Evolutionary conservation across 805 yeast genomes (phyloP).

Genomic region (Zygoascus bituminiphila): DNA sequence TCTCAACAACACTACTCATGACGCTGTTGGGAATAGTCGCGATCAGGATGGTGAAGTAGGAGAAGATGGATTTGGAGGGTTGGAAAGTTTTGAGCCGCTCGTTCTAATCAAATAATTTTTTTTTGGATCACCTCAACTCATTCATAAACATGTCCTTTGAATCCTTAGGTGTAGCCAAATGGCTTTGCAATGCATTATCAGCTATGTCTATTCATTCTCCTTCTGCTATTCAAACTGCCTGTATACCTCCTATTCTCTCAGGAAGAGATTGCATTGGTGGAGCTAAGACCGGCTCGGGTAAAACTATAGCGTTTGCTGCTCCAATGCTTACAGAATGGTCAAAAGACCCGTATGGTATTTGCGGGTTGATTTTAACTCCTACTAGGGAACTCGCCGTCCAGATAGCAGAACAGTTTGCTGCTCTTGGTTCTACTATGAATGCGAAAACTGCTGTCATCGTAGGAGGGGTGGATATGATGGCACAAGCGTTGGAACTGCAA

Average conservation of each 20-base stretch:
- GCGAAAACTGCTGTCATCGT: constrained; percentile 75
- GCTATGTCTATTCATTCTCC: constrained; percentile 82
- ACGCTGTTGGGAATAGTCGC: background rate
- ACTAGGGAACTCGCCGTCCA: constrained; percentile 87
- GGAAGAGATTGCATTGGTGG: constrained; percentile 97
- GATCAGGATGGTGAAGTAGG: background rate
- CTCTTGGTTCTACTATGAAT: constrained; percentile 84
- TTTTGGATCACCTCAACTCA: background rate
- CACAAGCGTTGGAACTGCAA: constrained; percentile 76
- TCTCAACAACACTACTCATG: constrained; percentile 17
- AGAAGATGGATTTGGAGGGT: too few relatives aligned
- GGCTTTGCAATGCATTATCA: constrained; percentile 74
- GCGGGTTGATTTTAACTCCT: constrained; percentile 83
- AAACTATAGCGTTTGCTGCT: constrained; percentile 95
- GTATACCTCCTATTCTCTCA: constrained; percentile 76
- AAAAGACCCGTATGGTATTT: constrained; percentile 88
- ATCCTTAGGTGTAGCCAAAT: constrained; percentile 67
- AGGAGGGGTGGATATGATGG: constrained; percentile 92
- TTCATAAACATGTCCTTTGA: constrained; percentile 35
- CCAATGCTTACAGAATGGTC: constrained; percentile 96
- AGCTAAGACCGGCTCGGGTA: constrained; percentile 97
- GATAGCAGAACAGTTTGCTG: constrained; percentile 93
- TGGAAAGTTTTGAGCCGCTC: background rate
- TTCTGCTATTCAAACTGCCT: constrained; percentile 76
- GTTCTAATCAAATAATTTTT: background rate